These are phyloP conservation scores for Colletotrichum magnum DNA, from an alignment of 2,329 filamentous ascomycete species.

Conservation along the genomic window DNA sequence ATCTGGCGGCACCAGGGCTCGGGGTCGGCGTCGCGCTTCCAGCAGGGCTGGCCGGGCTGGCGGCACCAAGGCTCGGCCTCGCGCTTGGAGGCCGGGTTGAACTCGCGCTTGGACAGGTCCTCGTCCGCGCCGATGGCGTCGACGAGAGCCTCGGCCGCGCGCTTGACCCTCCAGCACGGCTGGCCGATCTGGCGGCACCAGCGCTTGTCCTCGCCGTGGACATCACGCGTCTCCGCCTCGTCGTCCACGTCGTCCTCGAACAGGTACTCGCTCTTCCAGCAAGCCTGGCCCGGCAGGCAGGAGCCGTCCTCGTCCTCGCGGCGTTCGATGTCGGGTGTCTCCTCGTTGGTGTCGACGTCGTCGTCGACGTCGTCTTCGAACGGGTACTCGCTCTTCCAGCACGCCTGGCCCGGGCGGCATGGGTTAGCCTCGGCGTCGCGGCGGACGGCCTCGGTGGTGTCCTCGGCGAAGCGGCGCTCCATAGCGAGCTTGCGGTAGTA, in stretches of 20 bases:
- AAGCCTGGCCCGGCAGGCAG: too few species aligned
- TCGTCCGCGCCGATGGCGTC: constrained; percentile 42
- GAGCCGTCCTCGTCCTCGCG: too few species aligned
- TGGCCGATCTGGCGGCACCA: constrained; percentile 45
- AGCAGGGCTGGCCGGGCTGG: constrained; percentile 38
- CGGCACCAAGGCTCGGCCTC: constrained; percentile 47
- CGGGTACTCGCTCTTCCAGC: constrained; percentile 18
- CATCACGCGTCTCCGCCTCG: background rate
- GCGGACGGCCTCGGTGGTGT: constrained; percentile 4
- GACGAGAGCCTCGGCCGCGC: constrained; percentile 42
- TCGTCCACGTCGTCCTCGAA: background rate
- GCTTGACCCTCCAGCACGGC: constrained; percentile 27
- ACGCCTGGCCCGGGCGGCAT: constrained; percentile 44
- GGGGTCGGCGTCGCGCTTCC: constrained; percentile 44
- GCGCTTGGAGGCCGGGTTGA: constrained; percentile 43
- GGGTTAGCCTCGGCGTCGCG: constrained; percentile 45
- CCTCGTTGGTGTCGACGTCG: constrained; percentile 41
- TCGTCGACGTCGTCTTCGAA: constrained; percentile 44
- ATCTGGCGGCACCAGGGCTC: constrained; percentile 43
- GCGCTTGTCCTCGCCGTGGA: constrained; percentile 41
- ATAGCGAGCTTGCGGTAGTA: constrained; percentile 53
- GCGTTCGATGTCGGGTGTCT: too few species aligned
- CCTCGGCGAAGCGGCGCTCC: constrained; percentile 44
- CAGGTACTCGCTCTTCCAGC: background rate
- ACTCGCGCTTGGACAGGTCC: constrained; percentile 51